A percentile compares a stretch with the other conserved stretches of the same genome.
Evolutionary conservation across 495 filamentous ascomycete species (phyloP).

Genomic region (Xylaria venustula): DNA sequence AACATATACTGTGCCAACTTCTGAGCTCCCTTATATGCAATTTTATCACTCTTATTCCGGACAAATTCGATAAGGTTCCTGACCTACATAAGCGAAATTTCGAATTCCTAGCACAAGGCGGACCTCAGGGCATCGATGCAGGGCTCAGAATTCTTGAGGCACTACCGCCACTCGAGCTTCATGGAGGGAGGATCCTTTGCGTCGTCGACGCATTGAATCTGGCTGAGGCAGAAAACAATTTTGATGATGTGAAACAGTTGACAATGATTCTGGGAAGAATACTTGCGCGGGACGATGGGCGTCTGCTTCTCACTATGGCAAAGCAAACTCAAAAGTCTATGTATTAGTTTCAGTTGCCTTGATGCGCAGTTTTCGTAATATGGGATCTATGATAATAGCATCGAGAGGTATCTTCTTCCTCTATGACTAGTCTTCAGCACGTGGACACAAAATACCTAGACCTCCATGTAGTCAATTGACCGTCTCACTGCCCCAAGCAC

Average conservation of each 20-base stretch:
- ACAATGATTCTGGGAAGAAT: neutral
- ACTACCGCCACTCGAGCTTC: constrained; percentile 3
- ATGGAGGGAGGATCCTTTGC: constrained; percentile 2
- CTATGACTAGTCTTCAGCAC: neutral
- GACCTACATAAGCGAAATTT: constrained; percentile 7
- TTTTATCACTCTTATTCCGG: constrained; percentile 10
- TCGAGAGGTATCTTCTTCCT: neutral
- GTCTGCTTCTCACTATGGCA: constrained; percentile 5
- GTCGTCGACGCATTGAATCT: constrained; percentile 18
- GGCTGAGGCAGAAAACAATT: constrained; percentile 2
- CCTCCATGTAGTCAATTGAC: constrained; percentile 18
- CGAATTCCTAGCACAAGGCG: constrained; percentile 8
- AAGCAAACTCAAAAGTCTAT: neutral
- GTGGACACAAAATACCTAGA: neutral
- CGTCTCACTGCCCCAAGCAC: constrained; percentile 60
- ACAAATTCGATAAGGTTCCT: constrained; percentile 1
- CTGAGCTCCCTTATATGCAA: constrained; percentile 18
- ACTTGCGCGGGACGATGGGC: neutral
- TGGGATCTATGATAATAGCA: too few species aligned
- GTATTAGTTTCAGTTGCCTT: neutral
- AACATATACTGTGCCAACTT: constrained; percentile 15
- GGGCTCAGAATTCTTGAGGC: constrained; percentile 15
- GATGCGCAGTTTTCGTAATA: neutral
- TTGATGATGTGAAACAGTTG: neutral
- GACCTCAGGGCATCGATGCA: constrained; percentile 7